These are phyloP conservation scores for Verticillium nubilum DNA, from an alignment of 2,329 filamentous ascomycete species.

Conservation along the genomic window DNA sequence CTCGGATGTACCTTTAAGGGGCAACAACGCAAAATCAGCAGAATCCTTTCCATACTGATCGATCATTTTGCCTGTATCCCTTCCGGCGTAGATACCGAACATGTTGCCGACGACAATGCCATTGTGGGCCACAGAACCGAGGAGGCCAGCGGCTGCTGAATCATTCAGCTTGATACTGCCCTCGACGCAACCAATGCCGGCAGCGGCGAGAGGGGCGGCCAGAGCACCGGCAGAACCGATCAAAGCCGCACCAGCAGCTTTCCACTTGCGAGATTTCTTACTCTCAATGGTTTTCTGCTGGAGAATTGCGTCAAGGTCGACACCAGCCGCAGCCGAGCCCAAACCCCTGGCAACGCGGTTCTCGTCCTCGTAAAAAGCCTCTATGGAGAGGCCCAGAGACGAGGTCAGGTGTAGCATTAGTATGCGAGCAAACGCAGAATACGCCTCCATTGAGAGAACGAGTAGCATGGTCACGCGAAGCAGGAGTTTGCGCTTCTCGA, in stretches of 20 bases:
- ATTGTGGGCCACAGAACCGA: constrained; percentile 77
- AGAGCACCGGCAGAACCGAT: constrained; percentile 68
- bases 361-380: constrained; percentile 65
- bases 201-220: constrained; percentile 69
- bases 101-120: constrained; percentile 74
- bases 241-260: constrained; percentile 54
- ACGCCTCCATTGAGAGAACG: constrained; percentile 71
- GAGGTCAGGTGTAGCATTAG: constrained; percentile 66
- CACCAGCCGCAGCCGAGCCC: constrained; percentile 62
- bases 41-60: constrained; percentile 83
- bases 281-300: constrained; percentile 50
- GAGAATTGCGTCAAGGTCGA: constrained; percentile 21
- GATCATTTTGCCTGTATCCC: constrained; percentile 81
- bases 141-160: constrained; percentile 68
- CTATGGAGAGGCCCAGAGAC: constrained; percentile 63
- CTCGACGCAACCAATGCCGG: constrained; percentile 74
- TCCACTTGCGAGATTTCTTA: constrained; percentile 63
- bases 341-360: constrained; percentile 68
- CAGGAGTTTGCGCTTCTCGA: constrained; percentile 60
- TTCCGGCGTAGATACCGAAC: constrained; percentile 85
- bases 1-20: constrained; percentile 51
- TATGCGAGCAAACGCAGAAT: constrained; percentile 67
- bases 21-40: constrained; percentile 82
- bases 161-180: constrained; percentile 70
- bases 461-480: constrained; percentile 69